These are phyloP conservation scores for Knoxdaviesia capensis DNA, from an alignment of 2,329 filamentous ascomycete genomes.

Conservation along the genomic window DNA sequence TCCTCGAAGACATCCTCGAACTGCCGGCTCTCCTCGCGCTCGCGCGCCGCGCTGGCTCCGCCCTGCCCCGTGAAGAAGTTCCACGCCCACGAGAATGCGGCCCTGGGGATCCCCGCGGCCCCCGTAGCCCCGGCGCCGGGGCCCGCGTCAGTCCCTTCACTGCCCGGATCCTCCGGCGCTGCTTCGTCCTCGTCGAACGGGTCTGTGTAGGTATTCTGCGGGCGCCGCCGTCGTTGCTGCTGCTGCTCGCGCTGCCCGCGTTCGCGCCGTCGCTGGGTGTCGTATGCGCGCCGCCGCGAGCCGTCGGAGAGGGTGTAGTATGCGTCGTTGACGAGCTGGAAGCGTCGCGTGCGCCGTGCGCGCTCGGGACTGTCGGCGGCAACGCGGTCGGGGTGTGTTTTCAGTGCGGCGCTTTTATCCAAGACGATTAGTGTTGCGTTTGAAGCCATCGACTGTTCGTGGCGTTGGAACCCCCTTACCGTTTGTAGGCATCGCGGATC, in stretches of 20 bases:
- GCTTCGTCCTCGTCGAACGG: constrained; percentile 25
- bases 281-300: constrained; percentile 62
- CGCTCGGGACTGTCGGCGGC: constrained; percentile 69
- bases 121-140: constrained; percentile 19
- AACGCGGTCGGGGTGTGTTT: constrained; percentile 86
- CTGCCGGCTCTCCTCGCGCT: constrained; percentile 51
- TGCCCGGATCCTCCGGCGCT: not conserved
- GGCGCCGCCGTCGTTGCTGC: constrained; percentile 10
- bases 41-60: constrained; percentile 15
- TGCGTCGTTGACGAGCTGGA: constrained; percentile 82
- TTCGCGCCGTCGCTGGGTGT: constrained; percentile 28
- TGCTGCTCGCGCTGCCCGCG: too few relatives aligned
- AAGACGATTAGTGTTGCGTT: constrained; percentile 2
- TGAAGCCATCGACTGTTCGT: not conserved
- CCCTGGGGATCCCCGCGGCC: constrained; percentile 9
- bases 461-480: constrained; percentile 22
- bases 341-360: constrained; percentile 59
- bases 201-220: constrained; percentile 12
- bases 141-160: constrained; percentile 8
- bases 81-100: constrained; percentile 61
- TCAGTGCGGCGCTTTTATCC: constrained; percentile 53
- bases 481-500: constrained; percentile 88
- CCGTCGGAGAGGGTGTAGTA: constrained; percentile 81
- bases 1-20: constrained; percentile 80
- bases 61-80: constrained; percentile 32